Conservation (phyloP, 2,329 filamentous ascomycete species). For the Pyrenophora tritici-repentis region DNA sequence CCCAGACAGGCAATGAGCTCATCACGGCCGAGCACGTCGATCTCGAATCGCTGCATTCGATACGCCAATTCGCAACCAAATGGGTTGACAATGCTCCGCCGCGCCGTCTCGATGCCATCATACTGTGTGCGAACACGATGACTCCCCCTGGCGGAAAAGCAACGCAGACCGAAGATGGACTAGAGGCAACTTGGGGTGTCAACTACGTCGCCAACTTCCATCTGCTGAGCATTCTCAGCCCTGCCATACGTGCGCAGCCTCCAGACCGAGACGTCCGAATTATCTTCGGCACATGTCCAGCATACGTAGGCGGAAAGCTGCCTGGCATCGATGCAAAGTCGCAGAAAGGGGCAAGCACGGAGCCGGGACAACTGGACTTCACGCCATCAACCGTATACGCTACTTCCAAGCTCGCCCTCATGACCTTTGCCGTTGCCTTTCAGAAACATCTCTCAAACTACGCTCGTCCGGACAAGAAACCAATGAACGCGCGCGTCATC, state of each 20-base stretch:
- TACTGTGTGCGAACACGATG: constrained; percentile 81
- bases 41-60: constrained; percentile 82
- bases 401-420: constrained; percentile 71
- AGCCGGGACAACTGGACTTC: constrained; percentile 44
- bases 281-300: constrained; percentile 82
- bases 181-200: constrained; percentile 90
- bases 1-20: constrained; percentile 76
- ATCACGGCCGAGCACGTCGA: constrained; percentile 97
- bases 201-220: constrained; percentile 98
- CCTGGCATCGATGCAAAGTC: constrained; percentile 63
- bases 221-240: constrained; percentile 85
- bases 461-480: constrained; percentile 79
- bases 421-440: constrained; percentile 86
- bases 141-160: constrained; percentile 69
- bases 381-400: constrained; percentile 54
- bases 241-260: constrained; percentile 87
- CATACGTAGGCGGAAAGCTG: constrained; percentile 79
- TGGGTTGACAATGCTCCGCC: constrained; percentile 97
- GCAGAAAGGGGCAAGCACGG: constrained; percentile 53
- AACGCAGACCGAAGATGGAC: constrained; percentile 71
- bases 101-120: constrained; percentile 84
- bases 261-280: constrained; percentile 91
- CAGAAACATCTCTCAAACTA: constrained; percentile 90
- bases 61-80: constrained; percentile 91
- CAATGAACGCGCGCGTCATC: constrained; percentile 81